Base-by-base conservation (phyloP, 768 basidiomycete species). In the Phanerochaete carnosa region DNA sequence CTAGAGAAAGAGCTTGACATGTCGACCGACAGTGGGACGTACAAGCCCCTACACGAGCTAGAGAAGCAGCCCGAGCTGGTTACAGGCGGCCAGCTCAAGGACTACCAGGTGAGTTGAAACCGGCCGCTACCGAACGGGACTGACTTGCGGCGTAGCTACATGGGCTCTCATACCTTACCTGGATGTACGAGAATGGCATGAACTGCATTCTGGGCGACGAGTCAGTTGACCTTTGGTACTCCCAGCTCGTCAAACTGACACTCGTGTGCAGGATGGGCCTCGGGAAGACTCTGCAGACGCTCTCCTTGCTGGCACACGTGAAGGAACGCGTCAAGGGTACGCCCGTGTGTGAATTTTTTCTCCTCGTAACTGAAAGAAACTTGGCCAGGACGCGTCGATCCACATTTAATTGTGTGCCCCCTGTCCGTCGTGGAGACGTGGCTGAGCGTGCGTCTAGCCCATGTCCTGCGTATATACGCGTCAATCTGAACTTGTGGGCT, bases 131-230 rank as follows among this genome's bases (percentile, higher is more conserved):
- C n/a, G 16, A 13, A 33, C 29, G 5, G 22, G 15, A 11, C 51
- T 32, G 3, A 52, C 23, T n/a, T n/a, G 29, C 1, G 19, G n/a
- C 5, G 12, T 23, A 55, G 83, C 75, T 89, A 43, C 78, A 80
- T 58, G 89, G 89, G 1, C 73, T 90, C 43, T 83, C 85, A 11
- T 90, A 82, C 70, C 79, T 90, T 45, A 82, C 82, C 16, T 77
- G 79, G 65, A 83, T 89, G 82, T 85, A 86, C 68, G 79, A 83
- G 28, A 91, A 90, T 66, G 85, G 84, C 16, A 82, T 89, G 79
- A 89, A 85, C 63, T 84, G 85, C 68, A 86, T 91, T 59, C 76
- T 91, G 1, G 89, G 87, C 29, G 89, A 91, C 63, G 86, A 84
- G 83, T 84, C 66, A 62, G 79, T 74, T 26, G 22, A 29, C 46